Evolutionary conservation across 1,284 basidiomycete species (phyloP).

Genomic region (Erythrobasidium hasegawianum): DNA sequence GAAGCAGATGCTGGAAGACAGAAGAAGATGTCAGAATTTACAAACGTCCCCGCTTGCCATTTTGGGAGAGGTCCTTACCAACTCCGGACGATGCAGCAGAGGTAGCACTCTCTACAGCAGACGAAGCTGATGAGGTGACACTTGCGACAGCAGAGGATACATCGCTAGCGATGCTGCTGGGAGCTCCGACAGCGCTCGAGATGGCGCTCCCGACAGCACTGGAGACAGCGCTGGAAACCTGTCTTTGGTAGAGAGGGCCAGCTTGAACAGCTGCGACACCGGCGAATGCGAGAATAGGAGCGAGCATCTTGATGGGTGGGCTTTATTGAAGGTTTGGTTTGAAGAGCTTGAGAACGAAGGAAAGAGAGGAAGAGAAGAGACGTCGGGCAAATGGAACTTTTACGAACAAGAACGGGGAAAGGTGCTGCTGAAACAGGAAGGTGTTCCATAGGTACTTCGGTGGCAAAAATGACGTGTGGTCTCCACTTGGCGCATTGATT

Average conservation of each 20-base stretch:
- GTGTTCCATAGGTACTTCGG: too few species aligned
- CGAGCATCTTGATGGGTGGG: slow-evolving; percentile 18
- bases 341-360: background rate
- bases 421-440: too few species aligned
- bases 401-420: background rate
- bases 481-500: background rate
- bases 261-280: slow-evolving; percentile 26
- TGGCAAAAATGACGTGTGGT: too few species aligned
- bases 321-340: background rate
- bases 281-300: slow-evolving; percentile 19
- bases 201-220: slow-evolving; percentile 30
- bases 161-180: slow-evolving; percentile 19
- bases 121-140: slow-evolving; percentile 27
- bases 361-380: slow-evolving; percentile 11
- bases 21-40: background rate
- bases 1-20: background rate
- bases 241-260: slow-evolving; percentile 22
- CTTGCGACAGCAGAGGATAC: slow-evolving; percentile 36
- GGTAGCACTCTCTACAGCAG: slow-evolving; percentile 10
- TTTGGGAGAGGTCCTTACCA: background rate
- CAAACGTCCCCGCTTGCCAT: slow-evolving; percentile 5
- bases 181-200: background rate
- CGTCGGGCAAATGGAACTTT: background rate
- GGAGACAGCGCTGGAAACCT: slow-evolving; percentile 11
- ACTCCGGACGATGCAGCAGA: slow-evolving; percentile 7